These are phyloP conservation scores for Quambalaria eucalypti DNA, from an alignment of 1,284 basidiomycete genomes.

Conservation along the genomic window DNA sequence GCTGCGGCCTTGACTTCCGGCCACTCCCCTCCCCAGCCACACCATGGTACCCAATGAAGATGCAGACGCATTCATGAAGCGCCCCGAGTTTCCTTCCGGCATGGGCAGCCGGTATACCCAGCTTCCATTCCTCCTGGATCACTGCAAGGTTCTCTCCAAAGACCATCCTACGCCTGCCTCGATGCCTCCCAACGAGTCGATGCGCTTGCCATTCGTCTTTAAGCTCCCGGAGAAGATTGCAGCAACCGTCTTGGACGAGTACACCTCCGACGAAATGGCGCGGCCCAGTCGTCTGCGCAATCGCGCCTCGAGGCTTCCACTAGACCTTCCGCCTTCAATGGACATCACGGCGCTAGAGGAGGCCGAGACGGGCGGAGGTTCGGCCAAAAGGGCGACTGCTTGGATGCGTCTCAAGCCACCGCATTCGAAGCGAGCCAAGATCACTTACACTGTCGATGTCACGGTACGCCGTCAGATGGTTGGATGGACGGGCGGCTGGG, in stretches of 20 bases:
- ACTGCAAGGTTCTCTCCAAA: not conserved
- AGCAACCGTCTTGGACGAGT: not conserved
- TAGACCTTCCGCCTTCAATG: not conserved
- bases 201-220: not conserved
- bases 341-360: too few species aligned
- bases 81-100: not conserved
- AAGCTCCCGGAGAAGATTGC: not conserved
- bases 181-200: not conserved
- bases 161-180: not conserved
- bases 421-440: not conserved
- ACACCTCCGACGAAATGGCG: not conserved
- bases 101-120: not conserved
- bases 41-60: not conserved
- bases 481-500: not conserved
- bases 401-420: too few species aligned
- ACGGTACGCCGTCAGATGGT: not conserved
- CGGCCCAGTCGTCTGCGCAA: not conserved
- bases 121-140: not conserved
- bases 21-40: not conserved
- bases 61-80: not conserved
- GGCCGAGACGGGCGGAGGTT: too few species aligned
- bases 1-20: not conserved
- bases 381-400: too few species aligned
- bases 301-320: not conserved
- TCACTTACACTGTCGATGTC: not conserved